These are phyloP conservation scores for Bipolaris zeicola DNA, from an alignment of 2,329 filamentous ascomycete species.

Conservation along the genomic window DNA sequence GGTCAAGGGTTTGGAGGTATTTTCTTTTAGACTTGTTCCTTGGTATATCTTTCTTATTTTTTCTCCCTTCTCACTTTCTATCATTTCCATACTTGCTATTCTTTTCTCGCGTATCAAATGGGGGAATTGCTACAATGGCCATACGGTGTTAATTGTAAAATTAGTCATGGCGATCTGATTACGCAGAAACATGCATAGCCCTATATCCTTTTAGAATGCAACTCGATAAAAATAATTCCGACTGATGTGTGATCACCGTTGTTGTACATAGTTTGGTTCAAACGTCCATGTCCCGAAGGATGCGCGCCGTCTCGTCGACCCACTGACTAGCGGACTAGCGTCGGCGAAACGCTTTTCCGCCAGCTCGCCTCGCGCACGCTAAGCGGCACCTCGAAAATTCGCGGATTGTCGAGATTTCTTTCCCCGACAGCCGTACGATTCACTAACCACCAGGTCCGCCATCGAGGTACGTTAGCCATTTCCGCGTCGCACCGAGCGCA, in stretches of 20 bases:
- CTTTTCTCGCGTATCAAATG: neutral
- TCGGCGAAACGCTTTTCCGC: slow-evolving; percentile 30
- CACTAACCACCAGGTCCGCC: slow-evolving; percentile 43
- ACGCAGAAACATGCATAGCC: neutral
- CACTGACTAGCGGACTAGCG: neutral
- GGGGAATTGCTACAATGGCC: neutral
- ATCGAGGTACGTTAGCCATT: slow-evolving; percentile 32
- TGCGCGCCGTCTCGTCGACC: neutral
- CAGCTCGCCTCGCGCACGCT: slow-evolving; percentile 18
- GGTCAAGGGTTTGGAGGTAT: neutral
- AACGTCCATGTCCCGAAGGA: neutral
- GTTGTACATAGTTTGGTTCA: neutral
- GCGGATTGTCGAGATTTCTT: slow-evolving; percentile 21
- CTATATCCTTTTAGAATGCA: neutral
- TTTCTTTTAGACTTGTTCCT: neutral
- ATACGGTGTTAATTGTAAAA: neutral
- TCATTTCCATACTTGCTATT: neutral
- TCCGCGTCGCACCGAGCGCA: slow-evolving; percentile 2
- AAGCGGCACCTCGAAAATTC: slow-evolving; percentile 21
- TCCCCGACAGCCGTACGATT: slow-evolving; percentile 26
- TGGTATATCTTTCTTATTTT: neutral
- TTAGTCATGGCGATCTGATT: neutral
- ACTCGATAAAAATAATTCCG: neutral
- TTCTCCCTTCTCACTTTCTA: neutral
- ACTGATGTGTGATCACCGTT: too few relatives aligned